Evolutionary conservation across 495 filamentous ascomycete species (phyloP), one percentile per base, ranked within the genome.

Genomic region (Lophium mytilinum): DNA sequence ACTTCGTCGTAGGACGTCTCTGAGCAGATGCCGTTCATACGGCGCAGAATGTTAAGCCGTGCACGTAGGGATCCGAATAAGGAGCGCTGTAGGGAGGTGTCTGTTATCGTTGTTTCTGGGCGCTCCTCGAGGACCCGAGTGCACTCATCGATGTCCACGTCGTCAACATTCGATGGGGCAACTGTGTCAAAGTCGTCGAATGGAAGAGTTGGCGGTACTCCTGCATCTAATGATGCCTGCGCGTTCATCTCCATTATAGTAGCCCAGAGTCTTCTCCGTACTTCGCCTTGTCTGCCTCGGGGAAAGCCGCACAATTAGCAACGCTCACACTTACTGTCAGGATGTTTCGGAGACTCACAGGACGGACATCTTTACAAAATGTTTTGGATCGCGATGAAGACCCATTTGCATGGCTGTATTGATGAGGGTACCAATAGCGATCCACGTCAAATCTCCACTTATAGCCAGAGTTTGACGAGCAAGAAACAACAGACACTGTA

Each of bases 331-430:
- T 3, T 30, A 30, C 6, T 6, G 6, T 30, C 24, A 30, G 3
- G 24, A 30, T 30, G 6, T 30, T 3, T 30, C 3, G 24, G 24
- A 30, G 24, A 30, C 24, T 30, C 24, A 30, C 24, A 56, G 56
- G 7, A n/a, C 11, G 1, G 53, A 52, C 7, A 56, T 37, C 17
- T 50, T 56, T 3, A 46, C 33, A 19, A 61, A 56, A 30, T 56
- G 46, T 8, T 37, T 39, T 2, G 58, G 58, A 19, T 61, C 58
- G 9, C 58, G 53, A 42, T 61, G 58, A 1, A 61, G 42, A 30
- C 58, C 58, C 12, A 61, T 18, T 49, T 61, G 58, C 58, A 61
- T 61, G 10, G 58, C 58, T n/a, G 24, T 51, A 12, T 53, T 46
- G 11, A 61, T 33, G 0, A 61, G 46, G 8, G 58, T 35, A 12